Conservation (phyloP, 208 protist species). For the Trypanosoma scelopori region DNA sequence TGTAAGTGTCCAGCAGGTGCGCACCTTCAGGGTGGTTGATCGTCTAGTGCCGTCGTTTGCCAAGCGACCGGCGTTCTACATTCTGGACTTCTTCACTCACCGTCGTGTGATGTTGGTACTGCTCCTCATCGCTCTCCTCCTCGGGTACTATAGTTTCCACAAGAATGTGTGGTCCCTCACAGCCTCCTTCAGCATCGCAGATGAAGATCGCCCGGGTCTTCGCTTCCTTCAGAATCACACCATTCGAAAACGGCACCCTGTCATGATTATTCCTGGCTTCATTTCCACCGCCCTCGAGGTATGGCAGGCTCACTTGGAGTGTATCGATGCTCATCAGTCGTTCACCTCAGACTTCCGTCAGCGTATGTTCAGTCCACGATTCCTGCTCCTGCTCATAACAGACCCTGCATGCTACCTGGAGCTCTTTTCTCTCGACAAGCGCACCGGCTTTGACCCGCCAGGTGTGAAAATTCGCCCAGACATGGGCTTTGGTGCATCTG, state of each 20-base stretch:
- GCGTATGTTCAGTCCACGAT: conserved; percentile 80
- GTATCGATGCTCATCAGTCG: conserved; percentile 37
- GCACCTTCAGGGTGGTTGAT: conserved; percentile 26
- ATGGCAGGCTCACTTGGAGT: conserved; percentile 67
- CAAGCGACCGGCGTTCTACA: conserved; percentile 44
- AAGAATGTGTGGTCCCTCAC: conserved; percentile 36
- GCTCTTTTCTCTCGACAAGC: conserved; percentile 67
- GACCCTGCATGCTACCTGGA: conserved; percentile 81
- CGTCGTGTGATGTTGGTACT: conserved; percentile 44
- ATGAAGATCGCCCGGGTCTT: conserved; percentile 66
- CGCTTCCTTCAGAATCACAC: conserved; percentile 61
- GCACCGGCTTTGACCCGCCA: conserved; percentile 67
- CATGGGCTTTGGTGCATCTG: conserved; percentile 74
- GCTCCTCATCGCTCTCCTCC: conserved; percentile 21
- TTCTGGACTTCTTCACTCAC: conserved; percentile 50
- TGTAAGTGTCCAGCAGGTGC: conserved; percentile 38
- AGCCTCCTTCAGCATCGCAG: conserved; percentile 59
- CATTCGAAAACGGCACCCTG: conserved; percentile 65
- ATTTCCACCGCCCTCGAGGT: conserved; percentile 87
- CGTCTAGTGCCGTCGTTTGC: conserved; percentile 33
- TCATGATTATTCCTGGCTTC: conserved; percentile 85
- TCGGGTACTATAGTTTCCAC: conserved; percentile 24
- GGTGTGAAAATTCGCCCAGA: conserved; percentile 86
- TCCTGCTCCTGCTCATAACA: conserved; percentile 71
- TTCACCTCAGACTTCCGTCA: conserved; percentile 58